Percentiles rank a stretch among this genome's conserved stretches.
Conservation (phyloP, 176 grass and related monocot species). For the Paspalum notatum region DNA sequence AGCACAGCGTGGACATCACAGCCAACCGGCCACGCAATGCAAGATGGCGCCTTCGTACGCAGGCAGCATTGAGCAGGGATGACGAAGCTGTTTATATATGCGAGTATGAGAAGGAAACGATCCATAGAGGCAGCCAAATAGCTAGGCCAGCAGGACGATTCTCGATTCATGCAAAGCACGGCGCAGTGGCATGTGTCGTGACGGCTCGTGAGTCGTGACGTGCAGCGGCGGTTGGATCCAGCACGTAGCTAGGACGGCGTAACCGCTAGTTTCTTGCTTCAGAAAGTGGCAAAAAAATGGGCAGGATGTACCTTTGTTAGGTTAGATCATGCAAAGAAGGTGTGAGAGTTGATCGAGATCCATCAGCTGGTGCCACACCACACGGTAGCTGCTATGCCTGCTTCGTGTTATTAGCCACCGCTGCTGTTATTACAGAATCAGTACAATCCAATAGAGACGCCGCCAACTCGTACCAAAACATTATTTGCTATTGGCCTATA, state of each 20-base stretch:
- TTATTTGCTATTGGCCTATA: no score
- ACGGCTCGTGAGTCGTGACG: slow-evolving; percentile 2
- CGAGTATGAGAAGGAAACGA: background rate
- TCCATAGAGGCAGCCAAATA: background rate
- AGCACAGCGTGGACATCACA: background rate
- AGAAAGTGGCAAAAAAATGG: background rate
- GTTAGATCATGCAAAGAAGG: slow-evolving; percentile 4
- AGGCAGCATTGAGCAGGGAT: background rate
- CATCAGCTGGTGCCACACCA: background rate
- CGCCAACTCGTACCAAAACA: no score
- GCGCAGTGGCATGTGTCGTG: slow-evolving; percentile 12
- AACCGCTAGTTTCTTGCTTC: slow-evolving; percentile 21
- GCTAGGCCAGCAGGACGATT: background rate
- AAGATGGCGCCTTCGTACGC: no score
- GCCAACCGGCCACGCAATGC: background rate
- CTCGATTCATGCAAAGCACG: background rate
- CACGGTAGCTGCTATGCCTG: slow-evolving; percentile 13
- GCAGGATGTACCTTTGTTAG: slow-evolving; percentile 22
- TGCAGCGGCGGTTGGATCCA: slow-evolving; percentile 8
- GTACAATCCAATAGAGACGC: no score
- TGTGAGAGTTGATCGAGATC: background rate
- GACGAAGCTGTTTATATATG: background rate
- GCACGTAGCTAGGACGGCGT: background rate
- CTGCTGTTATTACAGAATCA: background rate
- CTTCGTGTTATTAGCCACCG: slow-evolving; percentile 33